Conservation (phyloP, 1,284 basidiomycete genomes). For the Naganishia liquefaciens region DNA sequence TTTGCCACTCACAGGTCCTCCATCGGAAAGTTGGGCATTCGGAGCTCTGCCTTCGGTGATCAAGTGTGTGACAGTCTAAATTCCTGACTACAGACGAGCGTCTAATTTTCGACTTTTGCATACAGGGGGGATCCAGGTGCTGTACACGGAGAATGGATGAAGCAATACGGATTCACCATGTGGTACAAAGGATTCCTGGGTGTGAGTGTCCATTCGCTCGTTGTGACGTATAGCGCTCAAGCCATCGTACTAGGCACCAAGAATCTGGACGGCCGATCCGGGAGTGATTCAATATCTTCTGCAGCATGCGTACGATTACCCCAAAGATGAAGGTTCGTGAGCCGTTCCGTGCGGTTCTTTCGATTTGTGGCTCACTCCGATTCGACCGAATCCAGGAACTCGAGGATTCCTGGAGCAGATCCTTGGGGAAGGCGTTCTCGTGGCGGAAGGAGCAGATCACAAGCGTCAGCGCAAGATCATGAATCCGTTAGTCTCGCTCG, state of each 20-base stretch:
- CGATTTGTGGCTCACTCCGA: neutral
- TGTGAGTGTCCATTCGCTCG: neutral
- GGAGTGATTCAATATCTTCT: constrained; percentile 65
- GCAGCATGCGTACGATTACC: constrained; percentile 63
- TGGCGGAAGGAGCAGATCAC: constrained; percentile 58
- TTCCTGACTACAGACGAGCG: neutral
- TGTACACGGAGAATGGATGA: constrained; percentile 30
- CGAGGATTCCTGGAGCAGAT: constrained; percentile 58
- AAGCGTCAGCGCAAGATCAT: constrained; percentile 58
- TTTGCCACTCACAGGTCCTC: constrained; percentile 33
- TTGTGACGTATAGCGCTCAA: no score
- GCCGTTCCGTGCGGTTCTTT: neutral
- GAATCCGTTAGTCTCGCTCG: constrained; percentile 51
- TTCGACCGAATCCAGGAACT: neutral
- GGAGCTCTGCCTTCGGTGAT: constrained; percentile 15
- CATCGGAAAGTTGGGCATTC: constrained; percentile 17
- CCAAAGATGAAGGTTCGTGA: constrained; percentile 62
- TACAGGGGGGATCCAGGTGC: constrained; percentile 25
- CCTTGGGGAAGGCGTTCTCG: constrained; percentile 49
- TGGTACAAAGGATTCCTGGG: constrained; percentile 39
- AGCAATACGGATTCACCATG: constrained; percentile 29
- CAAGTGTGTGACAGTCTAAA: neutral
- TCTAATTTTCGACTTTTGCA: neutral
- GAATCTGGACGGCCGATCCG: constrained; percentile 65
- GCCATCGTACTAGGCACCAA: constrained; percentile 34